These are phyloP conservation scores for Astathelohania contejeani DNA, from an alignment of 371 early-diverging fungal genomes.

Conservation along the genomic window DNA sequence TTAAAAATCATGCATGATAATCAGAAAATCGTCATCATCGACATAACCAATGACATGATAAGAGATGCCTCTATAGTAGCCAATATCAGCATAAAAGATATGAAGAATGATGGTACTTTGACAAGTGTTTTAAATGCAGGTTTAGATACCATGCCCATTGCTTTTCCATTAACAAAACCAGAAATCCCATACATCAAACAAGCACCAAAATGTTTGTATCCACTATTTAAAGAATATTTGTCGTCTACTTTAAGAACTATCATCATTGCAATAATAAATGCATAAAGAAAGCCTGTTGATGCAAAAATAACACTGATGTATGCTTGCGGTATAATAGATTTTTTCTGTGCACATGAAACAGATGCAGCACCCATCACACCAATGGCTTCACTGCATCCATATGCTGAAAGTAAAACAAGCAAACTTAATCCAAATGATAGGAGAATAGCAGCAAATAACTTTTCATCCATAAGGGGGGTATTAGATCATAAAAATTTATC, in stretches of 20 bases:
- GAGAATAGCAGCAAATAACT: too few species aligned
- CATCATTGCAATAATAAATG: constrained; percentile 36
- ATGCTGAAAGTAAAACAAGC: constrained; percentile 24
- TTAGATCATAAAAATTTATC: constrained; percentile 11
- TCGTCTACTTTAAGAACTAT: constrained; percentile 13
- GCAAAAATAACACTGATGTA: constrained; percentile 41
- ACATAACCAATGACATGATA: constrained; percentile 15
- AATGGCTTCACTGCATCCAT: constrained; percentile 39
- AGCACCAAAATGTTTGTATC: constrained; percentile 11
- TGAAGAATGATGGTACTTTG: constrained; percentile 9
- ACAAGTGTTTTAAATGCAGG: constrained; percentile 10
- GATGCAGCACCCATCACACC: constrained; percentile 20
- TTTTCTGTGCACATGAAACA: constrained; percentile 23
- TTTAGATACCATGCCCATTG: constrained; percentile 14
- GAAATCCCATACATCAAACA: constrained; percentile 16
- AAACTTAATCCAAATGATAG: constrained; percentile 18
- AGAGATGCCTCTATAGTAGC: constrained; percentile 17
- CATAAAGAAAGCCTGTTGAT: constrained; percentile 40
- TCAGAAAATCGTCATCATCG: constrained; percentile 14
- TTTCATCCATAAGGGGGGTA: too few species aligned
- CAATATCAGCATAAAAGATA: constrained; percentile 14
- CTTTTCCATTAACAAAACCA: constrained; percentile 16
- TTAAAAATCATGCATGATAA: too few species aligned
- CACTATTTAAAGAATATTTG: constrained; percentile 1
- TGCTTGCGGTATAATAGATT: constrained; percentile 28